A percentile compares a stretch with the other conserved stretches of the same genome.
Conservation (phyloP, 2,329 filamentous ascomycete species). For the Trichoderma citrinoviride region DNA sequence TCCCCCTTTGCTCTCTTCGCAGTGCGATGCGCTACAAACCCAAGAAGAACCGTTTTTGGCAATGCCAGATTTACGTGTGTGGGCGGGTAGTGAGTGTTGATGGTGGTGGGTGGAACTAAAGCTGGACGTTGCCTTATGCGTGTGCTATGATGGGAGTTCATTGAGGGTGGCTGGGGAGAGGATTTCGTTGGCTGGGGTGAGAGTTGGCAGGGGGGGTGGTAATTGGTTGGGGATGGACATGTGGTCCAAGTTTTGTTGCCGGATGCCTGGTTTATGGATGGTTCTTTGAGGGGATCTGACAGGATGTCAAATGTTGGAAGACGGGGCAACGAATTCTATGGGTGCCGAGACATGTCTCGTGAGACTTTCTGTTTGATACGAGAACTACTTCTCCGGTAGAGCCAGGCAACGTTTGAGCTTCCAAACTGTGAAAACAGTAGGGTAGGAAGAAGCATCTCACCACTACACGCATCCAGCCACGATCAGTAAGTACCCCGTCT, state of each 20-base stretch:
- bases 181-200: conserved; percentile 2
- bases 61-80: not conserved
- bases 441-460: no score
- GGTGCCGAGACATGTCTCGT: not conserved
- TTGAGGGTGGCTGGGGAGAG: not conserved
- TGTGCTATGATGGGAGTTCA: not conserved
- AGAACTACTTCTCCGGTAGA: no score
- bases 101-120: not conserved
- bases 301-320: not conserved
- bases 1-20: not conserved
- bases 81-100: no score
- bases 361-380: no score
- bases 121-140: not conserved
- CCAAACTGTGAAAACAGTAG: no score
- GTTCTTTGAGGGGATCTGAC: not conserved
- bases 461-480: no score
- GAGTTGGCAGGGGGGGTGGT: conserved; percentile 1
- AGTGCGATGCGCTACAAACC: not conserved
- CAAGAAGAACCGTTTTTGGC: not conserved
- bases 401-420: no score
- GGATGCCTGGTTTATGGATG: not conserved
- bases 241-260: conserved; percentile 2
- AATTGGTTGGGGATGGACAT: conserved; percentile 12
- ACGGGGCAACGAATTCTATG: not conserved
- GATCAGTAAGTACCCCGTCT: no score